Base-by-base conservation (phyloP, 169 alveolate genomes). In the Plasmodium cynomolgi region DNA sequence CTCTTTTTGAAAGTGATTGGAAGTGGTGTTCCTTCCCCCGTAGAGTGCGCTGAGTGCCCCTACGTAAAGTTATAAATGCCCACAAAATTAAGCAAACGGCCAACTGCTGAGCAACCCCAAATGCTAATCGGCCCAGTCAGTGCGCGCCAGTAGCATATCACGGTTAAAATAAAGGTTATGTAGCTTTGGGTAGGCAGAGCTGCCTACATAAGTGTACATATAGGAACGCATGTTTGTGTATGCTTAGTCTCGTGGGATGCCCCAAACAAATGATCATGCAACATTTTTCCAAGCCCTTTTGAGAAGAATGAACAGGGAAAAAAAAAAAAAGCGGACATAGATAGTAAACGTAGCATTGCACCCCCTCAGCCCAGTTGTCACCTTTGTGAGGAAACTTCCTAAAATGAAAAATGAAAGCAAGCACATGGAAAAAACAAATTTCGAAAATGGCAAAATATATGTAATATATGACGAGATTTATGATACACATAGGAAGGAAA, bases 381-480 rank as follows among this genome's bases (percentile, higher is more conserved):
- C 31, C 17, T 68, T 68, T 68, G 13, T 68, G 77, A 68, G 73
- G 11, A 50, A 50, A 50, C 33, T 41, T 26, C 9, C 34, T 20
- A 20, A 33, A 68, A 54, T 26, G 68, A 58, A 68, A 90, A 80
- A 54, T 79, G 90, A 71, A 90, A 15, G 73, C 29, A 58, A 68
- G 82, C 17, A 20, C 29, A 31, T 31, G 82, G 39, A 80, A 80
- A 62, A 90, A 44, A 33, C 7, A 8, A 39, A 37, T 58, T 54
- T 50, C 54, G 77, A 90, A 41, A 47, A 68, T 62, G 90, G 83
- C 37, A 90, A 80, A 80, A 80, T 90, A 34, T 80, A 80, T 90
- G 90, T 90, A 17, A 33, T 90, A 15, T 90, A 90, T 58, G 94
- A 90, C 50, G 83, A 90, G 47, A 90, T 90, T 31, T 90, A 90